phyloP scores from a whole-genome alignment of 192 early-diverging fungal species.

The Tieghemiomyces parasiticus region DNA sequence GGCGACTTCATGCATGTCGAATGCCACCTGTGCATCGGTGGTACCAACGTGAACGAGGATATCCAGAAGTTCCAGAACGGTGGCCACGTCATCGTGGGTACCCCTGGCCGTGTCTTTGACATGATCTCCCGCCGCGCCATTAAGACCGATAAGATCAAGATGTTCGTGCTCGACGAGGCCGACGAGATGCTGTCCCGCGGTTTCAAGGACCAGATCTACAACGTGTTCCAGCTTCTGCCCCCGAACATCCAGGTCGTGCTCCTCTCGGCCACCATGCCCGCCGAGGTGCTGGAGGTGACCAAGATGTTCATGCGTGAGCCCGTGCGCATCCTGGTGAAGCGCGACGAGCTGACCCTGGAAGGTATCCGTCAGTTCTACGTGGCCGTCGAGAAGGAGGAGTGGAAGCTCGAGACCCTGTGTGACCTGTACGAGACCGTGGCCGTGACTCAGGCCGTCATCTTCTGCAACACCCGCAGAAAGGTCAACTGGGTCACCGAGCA shows the following conservation, averaged over 20 bases:
- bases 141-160: slow-evolving; percentile 74
- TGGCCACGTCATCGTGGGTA: slow-evolving; percentile 91
- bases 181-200: slow-evolving; percentile 98
- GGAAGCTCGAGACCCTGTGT: slow-evolving; percentile 97
- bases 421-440: slow-evolving; percentile 98
- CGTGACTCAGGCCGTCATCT: slow-evolving; percentile 98
- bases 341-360: slow-evolving; percentile 89
- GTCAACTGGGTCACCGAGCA: slow-evolving; percentile 99
- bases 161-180: slow-evolving; percentile 98
- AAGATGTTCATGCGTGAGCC: slow-evolving; percentile 98
- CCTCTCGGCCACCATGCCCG: slow-evolving; percentile 93
- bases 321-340: slow-evolving; percentile 96
- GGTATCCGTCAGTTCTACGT: slow-evolving; percentile 98
- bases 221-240: slow-evolving; percentile 89
- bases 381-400: slow-evolving; percentile 97
- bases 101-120: slow-evolving; percentile 95
- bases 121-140: slow-evolving; percentile 92
- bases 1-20: slow-evolving; percentile 92
- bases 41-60: slow-evolving; percentile 87
- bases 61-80: slow-evolving; percentile 63
- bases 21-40: slow-evolving; percentile 96
- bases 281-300: slow-evolving; percentile 89
- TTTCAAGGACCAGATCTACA: slow-evolving; percentile 98
- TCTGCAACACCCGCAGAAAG: slow-evolving; percentile 99
- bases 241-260: slow-evolving; percentile 87